Evolutionary conservation across 2,329 filamentous ascomycete species (phyloP).

Genomic region (Ascochyta clinopodiicola): DNA sequence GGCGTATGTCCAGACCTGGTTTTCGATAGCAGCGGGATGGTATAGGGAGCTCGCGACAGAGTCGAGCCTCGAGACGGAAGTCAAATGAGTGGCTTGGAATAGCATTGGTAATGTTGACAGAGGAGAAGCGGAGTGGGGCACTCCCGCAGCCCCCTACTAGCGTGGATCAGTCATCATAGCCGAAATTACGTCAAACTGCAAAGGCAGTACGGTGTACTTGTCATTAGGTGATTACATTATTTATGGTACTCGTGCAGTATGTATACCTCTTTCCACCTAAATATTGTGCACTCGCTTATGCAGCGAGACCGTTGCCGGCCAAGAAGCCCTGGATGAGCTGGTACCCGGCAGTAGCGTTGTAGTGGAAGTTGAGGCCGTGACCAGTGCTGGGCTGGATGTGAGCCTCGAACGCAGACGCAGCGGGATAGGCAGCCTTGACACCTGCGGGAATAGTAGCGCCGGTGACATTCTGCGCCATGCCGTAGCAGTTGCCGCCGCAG

Average conservation of each 20-base stretch:
- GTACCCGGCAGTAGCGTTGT: slow-evolving; percentile 51
- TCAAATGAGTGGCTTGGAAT: neutral
- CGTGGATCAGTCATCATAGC: slow-evolving; percentile 7
- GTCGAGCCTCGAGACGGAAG: neutral
- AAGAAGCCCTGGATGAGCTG: slow-evolving; percentile 48
- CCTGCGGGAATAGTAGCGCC: slow-evolving; percentile 55
- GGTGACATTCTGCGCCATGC: slow-evolving; percentile 46
- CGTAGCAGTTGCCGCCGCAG: slow-evolving; percentile 66
- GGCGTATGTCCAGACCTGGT: neutral
- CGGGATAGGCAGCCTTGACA: slow-evolving; percentile 53
- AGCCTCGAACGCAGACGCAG: slow-evolving; percentile 58
- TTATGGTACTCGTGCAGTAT: neutral
- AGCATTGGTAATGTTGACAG: too few species aligned
- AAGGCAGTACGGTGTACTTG: neutral
- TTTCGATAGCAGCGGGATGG: neutral
- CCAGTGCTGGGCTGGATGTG: slow-evolving; percentile 60
- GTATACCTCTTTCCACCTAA: neutral
- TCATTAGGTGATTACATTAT: neutral
- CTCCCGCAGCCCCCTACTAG: neutral
- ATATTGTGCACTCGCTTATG: neutral
- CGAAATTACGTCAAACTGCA: neutral
- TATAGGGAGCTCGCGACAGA: neutral
- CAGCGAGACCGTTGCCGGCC: slow-evolving; percentile 30
- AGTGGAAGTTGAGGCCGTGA: slow-evolving; percentile 57
- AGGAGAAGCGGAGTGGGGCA: neutral